Evolutionary conservation across 1,284 basidiomycete genomes (phyloP).

Genomic region (Cryptococcus wingfieldii): DNA sequence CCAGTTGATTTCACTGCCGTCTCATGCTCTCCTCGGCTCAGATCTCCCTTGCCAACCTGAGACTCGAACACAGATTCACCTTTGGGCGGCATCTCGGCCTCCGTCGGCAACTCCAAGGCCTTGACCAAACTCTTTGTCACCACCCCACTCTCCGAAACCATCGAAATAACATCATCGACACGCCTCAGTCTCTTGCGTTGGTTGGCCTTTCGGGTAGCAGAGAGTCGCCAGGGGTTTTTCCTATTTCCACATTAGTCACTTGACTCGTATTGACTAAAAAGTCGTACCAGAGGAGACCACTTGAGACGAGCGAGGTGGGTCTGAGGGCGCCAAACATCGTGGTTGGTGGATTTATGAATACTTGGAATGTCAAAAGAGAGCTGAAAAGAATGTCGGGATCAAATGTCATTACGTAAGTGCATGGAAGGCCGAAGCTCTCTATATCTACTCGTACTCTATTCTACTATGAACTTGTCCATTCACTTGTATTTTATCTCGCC

Average conservation of each 20-base stretch:
- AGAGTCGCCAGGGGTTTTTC: conserved; percentile 94
- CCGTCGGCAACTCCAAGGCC: conserved; percentile 41
- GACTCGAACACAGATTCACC: conserved; percentile 41
- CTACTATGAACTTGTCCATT: not conserved
- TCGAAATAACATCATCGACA: conserved; percentile 88
- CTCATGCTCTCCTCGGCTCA: not conserved
- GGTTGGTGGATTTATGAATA: not conserved
- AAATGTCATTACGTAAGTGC: not conserved
- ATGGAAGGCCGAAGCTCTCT: too few relatives aligned
- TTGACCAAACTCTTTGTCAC: conserved; percentile 56
- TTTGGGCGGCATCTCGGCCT: conserved; percentile 49
- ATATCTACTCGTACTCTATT: too few relatives aligned
- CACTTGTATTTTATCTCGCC: not conserved
- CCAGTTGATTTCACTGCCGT: too few relatives aligned
- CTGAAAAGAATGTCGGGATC: not conserved
- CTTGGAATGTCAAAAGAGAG: not conserved
- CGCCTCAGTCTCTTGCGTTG: conserved; percentile 80
- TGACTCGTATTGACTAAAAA: not conserved
- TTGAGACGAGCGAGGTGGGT: conserved; percentile 20
- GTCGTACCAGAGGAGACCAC: conserved; percentile 36
- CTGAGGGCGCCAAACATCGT: conserved; percentile 40
- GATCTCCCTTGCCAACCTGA: not conserved
- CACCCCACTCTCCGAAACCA: conserved; percentile 75
- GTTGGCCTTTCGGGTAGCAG: conserved; percentile 84
- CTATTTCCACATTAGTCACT: conserved; percentile 49